Conservation (phyloP, 331 rosid genomes). For the Telfairia occidentalis region DNA sequence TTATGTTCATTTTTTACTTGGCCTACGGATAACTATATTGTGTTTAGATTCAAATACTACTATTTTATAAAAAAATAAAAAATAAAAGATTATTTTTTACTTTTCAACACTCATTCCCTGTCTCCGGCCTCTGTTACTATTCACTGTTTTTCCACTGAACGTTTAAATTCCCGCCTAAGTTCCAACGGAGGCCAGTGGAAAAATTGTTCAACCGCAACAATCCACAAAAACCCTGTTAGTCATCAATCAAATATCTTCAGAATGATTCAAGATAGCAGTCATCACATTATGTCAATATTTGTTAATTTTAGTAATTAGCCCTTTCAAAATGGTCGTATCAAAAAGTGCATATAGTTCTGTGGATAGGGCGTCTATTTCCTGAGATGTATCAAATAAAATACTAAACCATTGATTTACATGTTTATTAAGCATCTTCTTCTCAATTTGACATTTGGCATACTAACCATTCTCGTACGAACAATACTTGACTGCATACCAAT, state of each 20-base stretch:
- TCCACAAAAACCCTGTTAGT: neutral
- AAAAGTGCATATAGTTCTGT: no score
- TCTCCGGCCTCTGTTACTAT: no score
- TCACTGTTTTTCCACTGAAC: neutral
- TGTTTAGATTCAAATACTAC: neutral
- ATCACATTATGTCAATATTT: neutral
- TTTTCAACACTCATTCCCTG: no score
- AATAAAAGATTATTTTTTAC: no score
- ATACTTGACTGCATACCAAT: no score
- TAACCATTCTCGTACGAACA: neutral
- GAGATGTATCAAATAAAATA: no score
- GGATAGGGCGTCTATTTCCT: no score
- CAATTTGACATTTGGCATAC: neutral
- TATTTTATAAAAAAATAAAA: no score
- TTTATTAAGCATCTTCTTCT: neutral
- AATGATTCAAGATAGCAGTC: neutral
- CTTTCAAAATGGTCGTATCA: neutral
- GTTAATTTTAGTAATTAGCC: neutral
- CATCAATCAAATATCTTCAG: neutral
- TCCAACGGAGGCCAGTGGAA: neutral
- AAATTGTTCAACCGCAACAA: neutral
- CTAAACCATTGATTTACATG: neutral
- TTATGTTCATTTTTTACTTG: neutral
- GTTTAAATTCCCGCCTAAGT: neutral
- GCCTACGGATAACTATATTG: neutral